phyloP scores from a whole-genome alignment of 345 rosid genomes.

The Leavenworthia alabamica region DNA sequence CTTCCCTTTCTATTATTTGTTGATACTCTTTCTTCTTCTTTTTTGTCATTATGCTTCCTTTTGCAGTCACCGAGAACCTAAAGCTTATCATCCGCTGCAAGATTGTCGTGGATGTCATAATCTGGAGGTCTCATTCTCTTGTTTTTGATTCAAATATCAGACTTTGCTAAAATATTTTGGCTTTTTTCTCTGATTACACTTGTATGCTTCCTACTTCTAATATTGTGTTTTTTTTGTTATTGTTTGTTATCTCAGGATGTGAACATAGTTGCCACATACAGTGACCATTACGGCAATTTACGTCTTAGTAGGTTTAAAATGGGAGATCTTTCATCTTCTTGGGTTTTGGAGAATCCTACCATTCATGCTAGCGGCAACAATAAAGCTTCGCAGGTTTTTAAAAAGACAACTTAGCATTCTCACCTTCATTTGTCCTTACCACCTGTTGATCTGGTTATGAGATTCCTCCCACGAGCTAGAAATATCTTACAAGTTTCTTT shows the following conservation, averaged over 20 bases:
- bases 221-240: no score
- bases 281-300: constrained; percentile 57
- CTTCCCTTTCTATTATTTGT: neutral
- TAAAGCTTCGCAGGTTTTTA: constrained; percentile 44
- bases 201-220: constrained; percentile 27
- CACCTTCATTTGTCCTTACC: neutral
- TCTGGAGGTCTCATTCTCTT: constrained; percentile 39
- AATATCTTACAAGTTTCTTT: no score
- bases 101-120: constrained; percentile 31
- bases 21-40: neutral
- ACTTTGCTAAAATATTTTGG: neutral
- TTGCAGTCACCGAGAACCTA: constrained; percentile 41
- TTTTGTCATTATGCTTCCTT: constrained; percentile 14
- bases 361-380: constrained; percentile 33
- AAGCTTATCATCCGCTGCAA: constrained; percentile 31
- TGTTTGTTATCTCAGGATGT: constrained; percentile 55
- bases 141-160: neutral
- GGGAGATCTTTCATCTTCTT: constrained; percentile 84
- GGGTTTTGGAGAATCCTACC: constrained; percentile 70
- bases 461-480: constrained; percentile 11
- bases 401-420: neutral
- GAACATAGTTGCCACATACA: constrained; percentile 80
- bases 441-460: neutral
- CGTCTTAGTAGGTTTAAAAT: constrained; percentile 62
- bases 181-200: neutral